A percentile compares a stretch with the other conserved stretches of the same genome.
phyloP scores from a whole-genome alignment of 1,284 basidiomycete species.

The Butyriboletus pseudospeciosus region DNA sequence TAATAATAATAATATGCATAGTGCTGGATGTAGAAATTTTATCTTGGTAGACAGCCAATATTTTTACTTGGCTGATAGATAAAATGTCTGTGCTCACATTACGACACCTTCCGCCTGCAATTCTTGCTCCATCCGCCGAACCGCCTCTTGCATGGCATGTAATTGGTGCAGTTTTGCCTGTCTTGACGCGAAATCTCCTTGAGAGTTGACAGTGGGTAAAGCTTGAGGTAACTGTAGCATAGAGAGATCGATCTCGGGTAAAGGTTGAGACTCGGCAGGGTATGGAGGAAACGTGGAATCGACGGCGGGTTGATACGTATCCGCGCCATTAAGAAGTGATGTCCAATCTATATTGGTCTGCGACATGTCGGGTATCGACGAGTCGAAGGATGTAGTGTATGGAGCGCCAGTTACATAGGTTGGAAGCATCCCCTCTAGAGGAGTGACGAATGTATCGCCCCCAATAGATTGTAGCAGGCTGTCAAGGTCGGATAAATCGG shows the following conservation, averaged over 20 bases:
- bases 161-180: conserved; percentile 20
- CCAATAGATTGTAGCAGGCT: conserved; percentile 15
- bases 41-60: conserved; percentile 4
- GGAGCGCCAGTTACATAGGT: neutral
- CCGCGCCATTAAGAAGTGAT: conserved; percentile 10
- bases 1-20: conserved; percentile 22
- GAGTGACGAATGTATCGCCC: neutral
- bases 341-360: conserved; percentile 17
- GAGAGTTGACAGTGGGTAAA: neutral
- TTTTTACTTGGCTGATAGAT: neutral
- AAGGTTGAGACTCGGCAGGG: neutral
- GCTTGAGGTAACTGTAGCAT: conserved; percentile 21
- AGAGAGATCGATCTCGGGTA: conserved; percentile 26
- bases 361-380: neutral
- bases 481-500: conserved; percentile 11
- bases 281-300: conserved; percentile 3
- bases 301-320: neutral
- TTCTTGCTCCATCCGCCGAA: conserved; percentile 26
- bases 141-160: conserved; percentile 27
- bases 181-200: conserved; percentile 3
- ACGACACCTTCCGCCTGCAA: conserved; percentile 24
- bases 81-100: conserved; percentile 1
- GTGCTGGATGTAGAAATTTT: neutral
- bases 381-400: neutral
- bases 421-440: neutral